Percentiles rank a stretch among this genome's conserved stretches.
phyloP scores from a whole-genome alignment of 179 eudicot species.

The Gypsophila paniculata region DNA sequence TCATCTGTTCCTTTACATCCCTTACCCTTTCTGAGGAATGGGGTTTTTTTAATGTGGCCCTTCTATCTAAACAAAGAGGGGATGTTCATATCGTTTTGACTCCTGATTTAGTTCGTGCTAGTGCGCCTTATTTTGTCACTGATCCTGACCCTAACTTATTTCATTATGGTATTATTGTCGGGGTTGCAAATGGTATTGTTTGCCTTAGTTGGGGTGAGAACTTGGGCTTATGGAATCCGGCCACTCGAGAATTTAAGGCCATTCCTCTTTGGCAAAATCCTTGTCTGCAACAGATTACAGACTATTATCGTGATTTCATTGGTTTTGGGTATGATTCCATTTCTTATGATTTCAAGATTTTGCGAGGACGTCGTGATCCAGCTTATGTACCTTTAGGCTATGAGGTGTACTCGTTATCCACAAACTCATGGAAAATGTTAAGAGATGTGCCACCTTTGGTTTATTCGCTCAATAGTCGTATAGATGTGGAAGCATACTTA shows the following conservation, averaged over 20 bases:
- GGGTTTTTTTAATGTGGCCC: not conserved
- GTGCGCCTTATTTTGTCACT: not conserved
- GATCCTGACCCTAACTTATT: too few relatives aligned
- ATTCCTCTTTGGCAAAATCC: not conserved
- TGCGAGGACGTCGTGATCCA: too few relatives aligned
- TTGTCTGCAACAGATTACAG: not conserved
- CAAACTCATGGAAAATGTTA: constrained; percentile 12
- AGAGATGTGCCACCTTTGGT: not conserved
- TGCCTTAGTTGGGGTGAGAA: not conserved
- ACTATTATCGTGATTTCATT: not conserved
- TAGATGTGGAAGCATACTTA: not conserved
- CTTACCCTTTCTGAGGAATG: not conserved
- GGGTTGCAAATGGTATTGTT: constrained; percentile 14
- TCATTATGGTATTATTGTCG: not conserved
- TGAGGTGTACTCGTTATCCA: constrained; percentile 2
- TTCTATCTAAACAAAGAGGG: constrained; percentile 5
- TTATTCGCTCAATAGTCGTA: not conserved
- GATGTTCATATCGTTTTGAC: not conserved
- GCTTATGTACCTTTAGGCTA: not conserved
- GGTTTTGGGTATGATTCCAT: not conserved
- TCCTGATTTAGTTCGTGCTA: constrained; percentile 3
- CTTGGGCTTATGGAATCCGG: not conserved
- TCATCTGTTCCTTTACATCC: not conserved
- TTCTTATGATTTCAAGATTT: too few relatives aligned
- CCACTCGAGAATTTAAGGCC: constrained; percentile 6